Evolutionary conservation across 345 rosid species (phyloP).

Genomic region (Melastoma malabathricum): DNA sequence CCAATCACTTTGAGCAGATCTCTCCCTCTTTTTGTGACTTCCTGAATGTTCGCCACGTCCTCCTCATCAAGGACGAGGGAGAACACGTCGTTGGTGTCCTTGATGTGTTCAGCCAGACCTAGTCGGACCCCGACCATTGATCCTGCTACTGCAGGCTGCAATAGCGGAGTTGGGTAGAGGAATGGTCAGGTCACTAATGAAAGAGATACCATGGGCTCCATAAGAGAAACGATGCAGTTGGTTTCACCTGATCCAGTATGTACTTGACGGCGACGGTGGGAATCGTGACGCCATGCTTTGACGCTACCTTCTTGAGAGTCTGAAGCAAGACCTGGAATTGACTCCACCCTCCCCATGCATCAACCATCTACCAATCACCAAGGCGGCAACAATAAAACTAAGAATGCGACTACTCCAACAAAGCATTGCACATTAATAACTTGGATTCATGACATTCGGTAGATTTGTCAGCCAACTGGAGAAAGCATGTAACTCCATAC

Average conservation of each 20-base stretch:
- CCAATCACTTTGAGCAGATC: slow-evolving; percentile 76
- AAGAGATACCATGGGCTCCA: too few relatives aligned
- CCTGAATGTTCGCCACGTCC: slow-evolving; percentile 53
- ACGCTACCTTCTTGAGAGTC: slow-evolving; percentile 50
- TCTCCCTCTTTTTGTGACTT: slow-evolving; percentile 45
- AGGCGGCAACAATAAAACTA: background rate
- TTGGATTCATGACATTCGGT: background rate
- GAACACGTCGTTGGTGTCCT: slow-evolving; percentile 60
- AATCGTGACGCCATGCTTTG: slow-evolving; percentile 78
- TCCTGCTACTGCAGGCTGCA: slow-evolving; percentile 79
- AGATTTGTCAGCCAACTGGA: background rate
- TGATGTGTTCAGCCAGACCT: slow-evolving; percentile 65
- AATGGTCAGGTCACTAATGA: too few relatives aligned
- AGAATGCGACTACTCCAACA: background rate
- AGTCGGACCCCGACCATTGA: slow-evolving; percentile 92
- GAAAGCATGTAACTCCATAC: slow-evolving; percentile 14
- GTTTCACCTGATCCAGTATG: slow-evolving; percentile 62
- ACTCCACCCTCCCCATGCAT: slow-evolving; percentile 99
- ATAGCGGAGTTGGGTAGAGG: background rate
- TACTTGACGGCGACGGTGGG: slow-evolving; percentile 83
- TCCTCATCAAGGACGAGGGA: slow-evolving; percentile 67
- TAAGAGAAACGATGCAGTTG: background rate
- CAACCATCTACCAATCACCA: slow-evolving; percentile 54
- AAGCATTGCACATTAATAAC: background rate
- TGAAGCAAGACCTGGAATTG: slow-evolving; percentile 64